Percentiles rank a stretch among this genome's conserved stretches.
These are phyloP conservation scores for Nannizzia gypsea DNA, from an alignment of 2,329 filamentous ascomycete genomes.

Conservation along the genomic window DNA sequence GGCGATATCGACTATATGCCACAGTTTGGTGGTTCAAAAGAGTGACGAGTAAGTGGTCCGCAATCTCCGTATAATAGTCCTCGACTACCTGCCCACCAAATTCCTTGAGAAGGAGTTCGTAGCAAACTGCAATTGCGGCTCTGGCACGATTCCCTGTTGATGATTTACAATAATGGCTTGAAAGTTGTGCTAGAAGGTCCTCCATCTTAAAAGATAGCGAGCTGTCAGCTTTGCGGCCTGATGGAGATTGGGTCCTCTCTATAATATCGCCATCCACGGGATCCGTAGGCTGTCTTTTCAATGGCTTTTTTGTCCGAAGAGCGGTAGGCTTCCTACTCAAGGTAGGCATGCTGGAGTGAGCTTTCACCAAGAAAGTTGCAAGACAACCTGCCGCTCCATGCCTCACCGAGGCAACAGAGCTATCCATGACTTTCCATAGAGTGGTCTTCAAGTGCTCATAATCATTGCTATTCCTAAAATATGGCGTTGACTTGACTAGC, in stretches of 20 bases:
- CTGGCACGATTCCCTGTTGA: conserved; percentile 70
- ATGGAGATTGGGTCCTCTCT: conserved; percentile 51
- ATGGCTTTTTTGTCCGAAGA: conserved; percentile 62
- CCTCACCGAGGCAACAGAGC: conserved; percentile 58
- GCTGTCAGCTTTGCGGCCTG: conserved; percentile 47
- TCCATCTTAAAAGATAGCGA: conserved; percentile 60
- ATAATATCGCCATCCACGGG: conserved; percentile 53
- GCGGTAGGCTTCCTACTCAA: conserved; percentile 45
- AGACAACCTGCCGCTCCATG: conserved; percentile 79
- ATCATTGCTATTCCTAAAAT: conserved; percentile 79
- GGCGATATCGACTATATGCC: conserved; percentile 72
- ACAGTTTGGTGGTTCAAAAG: conserved; percentile 66
- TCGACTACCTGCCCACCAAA: conserved; percentile 77
- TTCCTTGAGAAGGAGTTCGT: conserved; percentile 64
- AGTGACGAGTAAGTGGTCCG: conserved; percentile 68
- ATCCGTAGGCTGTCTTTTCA: conserved; percentile 47
- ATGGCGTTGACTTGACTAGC: conserved; percentile 59
- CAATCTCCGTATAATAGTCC: conserved; percentile 66
- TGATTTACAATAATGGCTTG: conserved; percentile 64
- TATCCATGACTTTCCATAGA: conserved; percentile 80
- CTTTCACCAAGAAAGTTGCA: conserved; percentile 70
- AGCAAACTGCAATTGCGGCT: conserved; percentile 76
- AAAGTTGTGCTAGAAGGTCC: conserved; percentile 69
- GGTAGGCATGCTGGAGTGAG: conserved; percentile 53
- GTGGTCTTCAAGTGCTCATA: conserved; percentile 78